Conservation (phyloP, 78 protist genomes). For the Polysphondylium violaceum region DNA sequence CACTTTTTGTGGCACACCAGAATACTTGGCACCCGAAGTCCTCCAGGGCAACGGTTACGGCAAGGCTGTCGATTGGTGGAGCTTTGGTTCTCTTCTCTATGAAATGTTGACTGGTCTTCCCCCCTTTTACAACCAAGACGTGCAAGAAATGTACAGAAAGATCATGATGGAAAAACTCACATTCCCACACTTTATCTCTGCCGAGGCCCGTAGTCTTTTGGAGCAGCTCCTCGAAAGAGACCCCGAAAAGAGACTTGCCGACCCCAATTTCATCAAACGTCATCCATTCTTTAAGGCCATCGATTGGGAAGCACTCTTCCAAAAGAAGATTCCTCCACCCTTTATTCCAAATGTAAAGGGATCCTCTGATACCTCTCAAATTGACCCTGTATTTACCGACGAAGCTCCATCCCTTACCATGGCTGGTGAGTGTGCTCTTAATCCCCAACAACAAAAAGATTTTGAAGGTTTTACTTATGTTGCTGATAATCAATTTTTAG, state of each 20-base stretch:
- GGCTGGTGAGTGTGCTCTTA: constrained; percentile 76
- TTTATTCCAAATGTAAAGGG: constrained; percentile 87
- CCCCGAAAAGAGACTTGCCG: constrained; percentile 70
- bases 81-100: constrained; percentile 92
- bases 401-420: constrained; percentile 79
- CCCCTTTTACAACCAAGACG: constrained; percentile 86
- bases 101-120: constrained; percentile 94
- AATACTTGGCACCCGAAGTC: constrained; percentile 95
- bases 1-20: constrained; percentile 99
- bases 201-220: constrained; percentile 61
- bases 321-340: constrained; percentile 85
- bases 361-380: constrained; percentile 80
- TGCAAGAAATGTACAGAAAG: constrained; percentile 84
- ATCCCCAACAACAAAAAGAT: constrained; percentile 75
- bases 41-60: constrained; percentile 90
- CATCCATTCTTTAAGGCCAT: constrained; percentile 80
- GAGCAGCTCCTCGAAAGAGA: constrained; percentile 90
- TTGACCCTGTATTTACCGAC: constrained; percentile 87
- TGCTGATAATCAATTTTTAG: constrained; percentile 40
- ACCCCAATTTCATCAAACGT: constrained; percentile 78
- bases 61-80: constrained; percentile 97
- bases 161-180: constrained; percentile 79
- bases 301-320: constrained; percentile 88
- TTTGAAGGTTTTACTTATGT: constrained; percentile 82
- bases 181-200: constrained; percentile 80